Conservation (phyloP, 768 basidiomycete species). For the Macrolepiota albuminosa region DNA sequence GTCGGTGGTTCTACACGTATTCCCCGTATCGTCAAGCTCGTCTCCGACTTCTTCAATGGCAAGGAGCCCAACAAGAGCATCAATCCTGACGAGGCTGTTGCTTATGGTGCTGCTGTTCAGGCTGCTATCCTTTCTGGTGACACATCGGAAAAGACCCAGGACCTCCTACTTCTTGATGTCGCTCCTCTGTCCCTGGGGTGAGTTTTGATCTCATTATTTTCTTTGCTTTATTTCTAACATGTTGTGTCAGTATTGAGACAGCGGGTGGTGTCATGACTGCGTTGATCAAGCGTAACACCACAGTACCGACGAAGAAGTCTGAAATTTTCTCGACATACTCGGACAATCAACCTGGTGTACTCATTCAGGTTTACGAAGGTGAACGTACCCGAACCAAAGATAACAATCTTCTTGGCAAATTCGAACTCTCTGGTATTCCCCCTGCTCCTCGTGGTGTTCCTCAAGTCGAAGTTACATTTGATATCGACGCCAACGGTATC, state of each 20-base stretch:
- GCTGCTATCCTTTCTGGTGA: constrained; percentile 97
- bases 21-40: constrained; percentile 94
- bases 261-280: constrained; percentile 99
- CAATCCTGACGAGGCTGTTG: constrained; percentile 99
- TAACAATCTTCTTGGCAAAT: constrained; percentile 98
- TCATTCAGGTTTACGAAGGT: constrained; percentile 98
- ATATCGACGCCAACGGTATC: constrained; percentile 96
- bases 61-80: constrained; percentile 99
- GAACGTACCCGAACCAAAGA: constrained; percentile 98
- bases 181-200: constrained; percentile 73
- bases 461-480: constrained; percentile 96
- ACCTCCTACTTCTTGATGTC: constrained; percentile 93
- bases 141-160: constrained; percentile 97
- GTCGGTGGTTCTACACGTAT: constrained; percentile 99
- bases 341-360: constrained; percentile 97
- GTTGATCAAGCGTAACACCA: constrained; percentile 98
- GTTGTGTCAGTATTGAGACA: constrained; percentile 78
- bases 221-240: constrained; percentile 8
- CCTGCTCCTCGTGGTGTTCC: constrained; percentile 98
- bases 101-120: constrained; percentile 98
- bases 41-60: constrained; percentile 98
- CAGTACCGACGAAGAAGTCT: constrained; percentile 97
- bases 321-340: constrained; percentile 98
- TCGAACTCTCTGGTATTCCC: constrained; percentile 94
- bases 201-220: constrained; percentile 18